Percentiles rank a stretch among this genome's conserved stretches.
Evolutionary conservation across 176 grass and related monocot genomes (phyloP).

Genomic region (Typha latifolia): DNA sequence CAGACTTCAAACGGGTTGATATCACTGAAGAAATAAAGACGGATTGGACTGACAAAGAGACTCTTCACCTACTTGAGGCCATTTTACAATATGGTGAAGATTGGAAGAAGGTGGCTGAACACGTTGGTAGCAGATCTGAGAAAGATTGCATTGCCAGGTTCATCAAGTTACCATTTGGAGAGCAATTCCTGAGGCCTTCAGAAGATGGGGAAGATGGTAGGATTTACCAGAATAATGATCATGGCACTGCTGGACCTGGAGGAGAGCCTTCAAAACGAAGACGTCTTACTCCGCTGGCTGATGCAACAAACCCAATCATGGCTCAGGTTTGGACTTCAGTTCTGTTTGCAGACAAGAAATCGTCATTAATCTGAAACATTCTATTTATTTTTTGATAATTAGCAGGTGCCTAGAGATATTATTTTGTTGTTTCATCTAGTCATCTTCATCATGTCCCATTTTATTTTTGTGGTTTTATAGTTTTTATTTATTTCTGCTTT

Average conservation of each 20-base stretch:
- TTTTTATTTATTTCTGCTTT: too few species aligned
- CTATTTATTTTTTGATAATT: neutral
- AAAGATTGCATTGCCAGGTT: conserved; percentile 93
- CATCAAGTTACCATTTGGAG: conserved; percentile 72
- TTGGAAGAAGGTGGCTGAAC: conserved; percentile 89
- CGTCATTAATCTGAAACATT: neutral
- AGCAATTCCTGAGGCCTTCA: conserved; percentile 70
- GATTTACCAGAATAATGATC: conserved; percentile 26
- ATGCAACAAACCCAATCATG: conserved; percentile 96
- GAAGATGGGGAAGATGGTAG: conserved; percentile 30
- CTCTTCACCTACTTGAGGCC: conserved; percentile 93
- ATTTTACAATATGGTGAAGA: conserved; percentile 81
- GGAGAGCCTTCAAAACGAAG: conserved; percentile 40
- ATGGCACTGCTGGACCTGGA: conserved; percentile 26
- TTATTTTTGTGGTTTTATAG: too few species aligned
- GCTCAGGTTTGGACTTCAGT: conserved; percentile 51
- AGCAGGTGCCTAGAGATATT: neutral
- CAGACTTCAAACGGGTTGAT: conserved; percentile 83
- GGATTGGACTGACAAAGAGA: conserved; percentile 99
- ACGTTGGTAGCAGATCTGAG: conserved; percentile 74
- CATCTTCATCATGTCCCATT: too few species aligned
- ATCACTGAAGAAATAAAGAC: conserved; percentile 65
- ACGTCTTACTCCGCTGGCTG: conserved; percentile 62
- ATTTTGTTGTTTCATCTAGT: too few species aligned
- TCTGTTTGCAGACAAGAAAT: neutral